These are phyloP conservation scores for Trichoderma simmonsii DNA, from an alignment of 2,329 filamentous ascomycete genomes.

Conservation along the genomic window DNA sequence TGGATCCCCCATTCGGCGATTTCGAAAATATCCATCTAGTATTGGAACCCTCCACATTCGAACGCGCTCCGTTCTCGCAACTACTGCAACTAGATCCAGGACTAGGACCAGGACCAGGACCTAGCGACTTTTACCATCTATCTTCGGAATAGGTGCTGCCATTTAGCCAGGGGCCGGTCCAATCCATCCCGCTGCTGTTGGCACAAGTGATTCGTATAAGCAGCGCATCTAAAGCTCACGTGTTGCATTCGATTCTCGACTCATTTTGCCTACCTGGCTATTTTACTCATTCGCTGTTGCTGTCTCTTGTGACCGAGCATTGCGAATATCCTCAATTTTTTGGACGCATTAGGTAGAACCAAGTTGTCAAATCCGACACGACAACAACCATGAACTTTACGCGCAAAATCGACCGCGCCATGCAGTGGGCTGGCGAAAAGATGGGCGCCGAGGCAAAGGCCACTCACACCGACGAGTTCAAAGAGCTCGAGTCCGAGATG, in stretches of 20 bases:
- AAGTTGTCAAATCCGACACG: constrained; percentile 14
- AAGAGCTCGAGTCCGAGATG: constrained; percentile 87
- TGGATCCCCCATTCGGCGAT: not conserved
- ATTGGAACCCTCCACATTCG: not conserved
- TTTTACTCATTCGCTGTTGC: not conserved
- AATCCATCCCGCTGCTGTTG: not conserved
- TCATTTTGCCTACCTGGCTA: not conserved
- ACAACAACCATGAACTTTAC: constrained; percentile 48
- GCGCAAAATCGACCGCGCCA: constrained; percentile 93
- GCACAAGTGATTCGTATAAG: not conserved
- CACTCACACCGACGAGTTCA: constrained; percentile 85
- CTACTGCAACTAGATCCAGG: not conserved
- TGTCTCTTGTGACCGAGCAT: not conserved
- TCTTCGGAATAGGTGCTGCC: not conserved
- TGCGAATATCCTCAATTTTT: not conserved
- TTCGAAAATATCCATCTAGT: not conserved
- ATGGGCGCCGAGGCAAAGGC: constrained; percentile 93
- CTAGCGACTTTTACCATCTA: not conserved
- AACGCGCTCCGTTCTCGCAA: not conserved
- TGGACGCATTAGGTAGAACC: not conserved
- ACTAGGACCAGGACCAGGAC: not conserved
- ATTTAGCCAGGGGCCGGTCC: not conserved
- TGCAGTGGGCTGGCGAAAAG: constrained; percentile 96
- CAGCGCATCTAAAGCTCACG: not conserved
- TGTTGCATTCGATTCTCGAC: not conserved